Percentiles rank a stretch among this genome's conserved stretches.
phyloP scores from a whole-genome alignment of 116 monocot species.

The Cymodocea nodosa region DNA sequence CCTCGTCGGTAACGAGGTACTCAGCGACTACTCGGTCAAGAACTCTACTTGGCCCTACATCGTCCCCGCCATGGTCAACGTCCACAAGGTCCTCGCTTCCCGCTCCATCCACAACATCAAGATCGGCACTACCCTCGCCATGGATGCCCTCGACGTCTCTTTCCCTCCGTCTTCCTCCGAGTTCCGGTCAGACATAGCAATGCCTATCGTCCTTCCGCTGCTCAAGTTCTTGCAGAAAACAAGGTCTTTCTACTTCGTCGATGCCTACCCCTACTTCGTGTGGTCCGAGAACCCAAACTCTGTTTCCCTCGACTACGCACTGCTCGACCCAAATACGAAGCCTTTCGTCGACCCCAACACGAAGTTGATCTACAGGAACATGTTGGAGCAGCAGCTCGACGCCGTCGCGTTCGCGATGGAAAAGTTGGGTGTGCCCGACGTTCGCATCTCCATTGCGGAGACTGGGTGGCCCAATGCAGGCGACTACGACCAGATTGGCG shows the following conservation, averaged over 20 bases:
- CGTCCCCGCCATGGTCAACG: constrained; percentile 64
- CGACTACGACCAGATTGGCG: constrained; percentile 63
- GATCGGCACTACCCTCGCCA: constrained; percentile 70
- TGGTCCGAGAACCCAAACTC: constrained; percentile 38
- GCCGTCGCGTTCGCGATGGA: constrained; percentile 55
- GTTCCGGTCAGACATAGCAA: constrained; percentile 70
- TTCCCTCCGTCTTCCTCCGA: constrained; percentile 62
- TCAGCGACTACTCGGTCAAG: constrained; percentile 42
- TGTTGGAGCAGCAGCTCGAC: constrained; percentile 75
- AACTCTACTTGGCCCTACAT: constrained; percentile 48
- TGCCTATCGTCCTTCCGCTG: constrained; percentile 36
- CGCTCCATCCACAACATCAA: constrained; percentile 36
- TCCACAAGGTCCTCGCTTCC: constrained; percentile 25
- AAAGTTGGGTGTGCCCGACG: constrained; percentile 29
- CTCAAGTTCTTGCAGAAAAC: constrained; percentile 38
- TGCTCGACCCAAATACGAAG: constrained; percentile 22
- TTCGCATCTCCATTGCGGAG: constrained; percentile 51
- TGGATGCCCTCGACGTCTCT: constrained; percentile 53
- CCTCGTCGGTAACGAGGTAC: constrained; percentile 94
- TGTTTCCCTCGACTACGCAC: constrained; percentile 55
- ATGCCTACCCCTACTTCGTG: constrained; percentile 77
- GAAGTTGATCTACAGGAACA: constrained; percentile 58
- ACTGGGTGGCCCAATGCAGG: constrained; percentile 94
- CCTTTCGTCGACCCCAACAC: constrained; percentile 39
- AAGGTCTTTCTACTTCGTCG: constrained; percentile 66